phyloP scores from a whole-genome alignment of 2,329 filamentous ascomycete genomes.

The Fusarium sublunatum region DNA sequence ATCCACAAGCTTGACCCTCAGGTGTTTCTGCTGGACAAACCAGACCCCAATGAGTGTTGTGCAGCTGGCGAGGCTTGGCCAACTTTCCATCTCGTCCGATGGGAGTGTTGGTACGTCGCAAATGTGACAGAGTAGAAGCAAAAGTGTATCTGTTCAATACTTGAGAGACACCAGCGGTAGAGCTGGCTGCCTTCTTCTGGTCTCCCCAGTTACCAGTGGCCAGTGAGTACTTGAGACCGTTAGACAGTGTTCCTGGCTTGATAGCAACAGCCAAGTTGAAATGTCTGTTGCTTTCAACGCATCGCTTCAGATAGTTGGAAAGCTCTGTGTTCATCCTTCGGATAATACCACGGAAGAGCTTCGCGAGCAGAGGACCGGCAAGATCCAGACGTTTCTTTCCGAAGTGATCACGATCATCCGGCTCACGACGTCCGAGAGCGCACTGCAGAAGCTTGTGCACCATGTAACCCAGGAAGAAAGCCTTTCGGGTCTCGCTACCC shows the following conservation, averaged over 20 bases:
- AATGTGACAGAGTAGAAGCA: constrained; percentile 93
- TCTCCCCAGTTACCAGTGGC: constrained; percentile 99
- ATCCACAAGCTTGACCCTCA: constrained; percentile 96
- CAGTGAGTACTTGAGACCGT: constrained; percentile 94
- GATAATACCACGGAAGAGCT: constrained; percentile 92
- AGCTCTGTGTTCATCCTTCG: constrained; percentile 92
- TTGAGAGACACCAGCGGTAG: constrained; percentile 96
- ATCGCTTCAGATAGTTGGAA: constrained; percentile 89
- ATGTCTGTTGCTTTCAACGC: constrained; percentile 87
- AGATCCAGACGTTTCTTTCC: constrained; percentile 98
- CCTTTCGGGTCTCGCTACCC: constrained; percentile 94
- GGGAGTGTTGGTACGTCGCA: constrained; percentile 96
- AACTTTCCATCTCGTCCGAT: constrained; percentile 97
- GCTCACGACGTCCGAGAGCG: constrained; percentile 89
- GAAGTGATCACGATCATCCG: constrained; percentile 98
- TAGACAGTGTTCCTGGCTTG: constrained; percentile 90
- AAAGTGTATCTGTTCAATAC: constrained; percentile 98
- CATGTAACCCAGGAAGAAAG: constrained; percentile 99
- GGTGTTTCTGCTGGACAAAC: constrained; percentile 96
- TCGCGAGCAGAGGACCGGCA: constrained; percentile 93
- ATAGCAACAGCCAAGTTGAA: constrained; percentile 93
- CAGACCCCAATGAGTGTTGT: constrained; percentile 97
- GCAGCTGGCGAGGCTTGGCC: constrained; percentile 95
- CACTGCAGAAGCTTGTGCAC: constrained; percentile 95
- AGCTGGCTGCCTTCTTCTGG: constrained; percentile 96